Evolutionary conservation across 768 basidiomycete species (phyloP).

Genomic region (Kwoniella sp.): DNA sequence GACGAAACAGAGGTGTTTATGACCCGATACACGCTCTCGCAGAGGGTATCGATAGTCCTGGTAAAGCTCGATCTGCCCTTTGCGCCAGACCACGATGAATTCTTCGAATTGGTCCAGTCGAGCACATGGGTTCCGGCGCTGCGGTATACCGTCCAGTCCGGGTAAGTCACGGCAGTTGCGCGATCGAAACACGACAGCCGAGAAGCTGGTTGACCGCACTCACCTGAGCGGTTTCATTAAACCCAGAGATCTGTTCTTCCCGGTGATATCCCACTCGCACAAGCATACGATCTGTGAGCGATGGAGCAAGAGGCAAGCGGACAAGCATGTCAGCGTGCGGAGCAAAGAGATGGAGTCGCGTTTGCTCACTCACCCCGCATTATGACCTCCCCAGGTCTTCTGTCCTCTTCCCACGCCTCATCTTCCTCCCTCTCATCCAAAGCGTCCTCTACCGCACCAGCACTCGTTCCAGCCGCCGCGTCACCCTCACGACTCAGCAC

Average conservation of each 20-base stretch:
- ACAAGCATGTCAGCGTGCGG: too few relatives aligned
- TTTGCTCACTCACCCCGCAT: conserved; percentile 66
- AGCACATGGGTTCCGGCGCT: conserved; percentile 63
- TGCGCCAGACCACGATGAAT: conserved; percentile 83
- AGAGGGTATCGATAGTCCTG: conserved; percentile 68
- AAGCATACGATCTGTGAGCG: conserved; percentile 77
- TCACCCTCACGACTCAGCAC: conserved; percentile 69
- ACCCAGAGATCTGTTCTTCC: conserved; percentile 43
- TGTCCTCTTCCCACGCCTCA: conserved; percentile 22
- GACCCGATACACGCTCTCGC: conserved; percentile 68
- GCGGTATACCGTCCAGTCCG: conserved; percentile 61
- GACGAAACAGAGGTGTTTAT: conserved; percentile 76
- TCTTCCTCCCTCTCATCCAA: conserved; percentile 36
- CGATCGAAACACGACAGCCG: too few relatives aligned
- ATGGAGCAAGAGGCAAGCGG: too few relatives aligned
- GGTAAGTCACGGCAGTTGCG: background rate
- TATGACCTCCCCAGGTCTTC: conserved; percentile 62
- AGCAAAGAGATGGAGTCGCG: background rate
- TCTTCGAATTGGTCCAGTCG: conserved; percentile 70
- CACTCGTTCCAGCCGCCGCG: conserved; percentile 67
- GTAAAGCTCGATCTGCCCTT: conserved; percentile 77
- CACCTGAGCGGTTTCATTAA: conserved; percentile 42
- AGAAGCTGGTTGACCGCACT: background rate
- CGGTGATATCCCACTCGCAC: conserved; percentile 72
- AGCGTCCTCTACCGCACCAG: conserved; percentile 62